A percentile compares a stretch with the other conserved stretches of the same genome.
Conservation (phyloP, 2,329 filamentous ascomycete species). For the Ophiostoma piceae region DNA sequence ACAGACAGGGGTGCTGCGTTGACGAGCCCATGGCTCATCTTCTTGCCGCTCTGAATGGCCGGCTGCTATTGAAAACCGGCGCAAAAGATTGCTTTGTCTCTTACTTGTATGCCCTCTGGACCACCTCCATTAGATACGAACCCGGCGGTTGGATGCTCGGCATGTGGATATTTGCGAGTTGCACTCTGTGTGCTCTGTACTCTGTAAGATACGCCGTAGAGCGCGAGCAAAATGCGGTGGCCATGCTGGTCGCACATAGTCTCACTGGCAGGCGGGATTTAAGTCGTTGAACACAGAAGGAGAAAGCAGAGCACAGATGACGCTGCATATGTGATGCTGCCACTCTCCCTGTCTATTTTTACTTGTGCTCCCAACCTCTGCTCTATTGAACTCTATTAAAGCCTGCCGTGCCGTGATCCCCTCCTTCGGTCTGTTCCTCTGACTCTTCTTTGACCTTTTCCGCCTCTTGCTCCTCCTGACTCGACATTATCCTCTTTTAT, state of each 20-base stretch:
- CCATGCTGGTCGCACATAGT: not conserved
- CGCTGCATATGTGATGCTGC: not conserved
- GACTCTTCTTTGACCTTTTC: not conserved
- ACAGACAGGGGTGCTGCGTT: constrained; percentile 21
- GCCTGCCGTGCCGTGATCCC: not conserved
- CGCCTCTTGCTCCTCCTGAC: constrained; percentile 3
- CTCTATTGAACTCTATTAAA: not conserved
- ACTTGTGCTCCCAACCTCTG: not conserved
- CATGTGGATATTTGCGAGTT: not conserved
- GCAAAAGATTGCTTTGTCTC: constrained; percentile 6
- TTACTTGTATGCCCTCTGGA: not conserved
- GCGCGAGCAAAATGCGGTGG: not conserved
- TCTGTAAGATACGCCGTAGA: too few species aligned
- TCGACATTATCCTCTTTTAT: not conserved
- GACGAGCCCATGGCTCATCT: not conserved
- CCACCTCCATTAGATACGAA: not conserved
- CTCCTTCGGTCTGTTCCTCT: not conserved
- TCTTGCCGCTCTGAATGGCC: constrained; percentile 23
- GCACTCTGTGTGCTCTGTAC: not conserved
- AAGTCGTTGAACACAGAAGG: not conserved
- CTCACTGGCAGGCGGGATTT: not conserved
- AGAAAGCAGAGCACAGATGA: not conserved
- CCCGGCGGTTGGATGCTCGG: constrained; percentile 5
- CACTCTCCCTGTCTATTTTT: not conserved
- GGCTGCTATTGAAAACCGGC: constrained; percentile 10